A percentile compares a stretch with the other conserved stretches of the same genome.
phyloP scores from a whole-genome alignment of 768 basidiomycete species.

The Hypholoma sublateritium region DNA sequence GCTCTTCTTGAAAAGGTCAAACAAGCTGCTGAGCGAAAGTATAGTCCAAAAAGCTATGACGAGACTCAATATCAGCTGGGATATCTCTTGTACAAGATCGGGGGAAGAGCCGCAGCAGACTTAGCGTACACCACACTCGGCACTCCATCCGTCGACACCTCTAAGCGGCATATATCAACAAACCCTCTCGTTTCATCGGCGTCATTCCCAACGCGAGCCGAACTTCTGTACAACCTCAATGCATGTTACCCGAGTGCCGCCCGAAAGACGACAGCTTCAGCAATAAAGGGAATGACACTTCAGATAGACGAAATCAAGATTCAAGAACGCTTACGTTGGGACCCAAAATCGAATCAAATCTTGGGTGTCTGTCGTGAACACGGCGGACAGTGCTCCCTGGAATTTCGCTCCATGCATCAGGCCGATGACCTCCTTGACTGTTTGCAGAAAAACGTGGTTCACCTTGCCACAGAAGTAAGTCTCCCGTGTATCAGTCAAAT shows the following conservation, averaged over 20 bases:
- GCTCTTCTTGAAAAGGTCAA: background rate
- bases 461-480: slow-evolving; percentile 5
- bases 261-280: background rate
- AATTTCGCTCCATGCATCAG: slow-evolving; percentile 2
- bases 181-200: background rate
- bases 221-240: background rate
- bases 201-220: background rate
- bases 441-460: background rate
- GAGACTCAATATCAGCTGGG: background rate
- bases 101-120: background rate
- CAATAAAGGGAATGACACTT: slow-evolving; percentile 1
- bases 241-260: background rate
- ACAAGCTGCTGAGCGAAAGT: background rate
- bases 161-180: background rate
- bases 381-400: background rate
- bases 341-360: slow-evolving; percentile 4
- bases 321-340: slow-evolving; percentile 10
- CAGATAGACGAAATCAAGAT: slow-evolving; percentile 5
- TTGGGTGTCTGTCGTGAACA: slow-evolving; percentile 8
- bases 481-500: background rate
- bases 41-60: background rate
- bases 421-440: background rate
- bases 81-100: background rate
- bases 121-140: background rate
- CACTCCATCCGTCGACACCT: background rate